Conservation (phyloP, 768 basidiomycete species). For the Psilocybe subaeruginosa region DNA sequence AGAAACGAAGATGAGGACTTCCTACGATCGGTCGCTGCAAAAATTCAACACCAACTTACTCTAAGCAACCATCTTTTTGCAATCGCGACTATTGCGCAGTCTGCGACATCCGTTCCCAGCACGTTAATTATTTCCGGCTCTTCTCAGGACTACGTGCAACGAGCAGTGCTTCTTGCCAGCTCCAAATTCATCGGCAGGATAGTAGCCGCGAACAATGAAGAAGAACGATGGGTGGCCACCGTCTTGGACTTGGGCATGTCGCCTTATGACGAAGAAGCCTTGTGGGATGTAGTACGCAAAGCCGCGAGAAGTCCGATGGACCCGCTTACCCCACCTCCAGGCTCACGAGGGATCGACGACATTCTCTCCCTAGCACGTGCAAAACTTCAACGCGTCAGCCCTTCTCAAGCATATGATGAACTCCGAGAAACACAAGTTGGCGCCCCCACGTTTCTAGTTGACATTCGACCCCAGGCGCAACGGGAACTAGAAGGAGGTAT, state of each 20-base stretch:
- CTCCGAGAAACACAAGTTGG: conserved; percentile 53
- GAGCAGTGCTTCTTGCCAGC: conserved; percentile 63
- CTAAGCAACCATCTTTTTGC: conserved; percentile 54
- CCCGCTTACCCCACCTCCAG: conserved; percentile 64
- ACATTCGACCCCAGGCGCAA: conserved; percentile 71
- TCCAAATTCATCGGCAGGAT: conserved; percentile 75
- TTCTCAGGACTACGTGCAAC: conserved; percentile 58
- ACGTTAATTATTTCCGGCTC: conserved; percentile 64
- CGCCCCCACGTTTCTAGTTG: conserved; percentile 74
- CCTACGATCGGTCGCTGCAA: conserved; percentile 54
- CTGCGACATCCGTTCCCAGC: conserved; percentile 32
- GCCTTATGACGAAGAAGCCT: conserved; percentile 64
- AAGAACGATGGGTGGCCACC: conserved; percentile 41
- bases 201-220: conserved; percentile 33
- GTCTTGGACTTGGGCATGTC: conserved; percentile 58
- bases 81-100: conserved; percentile 50
- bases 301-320: conserved; percentile 60
- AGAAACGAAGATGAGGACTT: conserved; percentile 60
- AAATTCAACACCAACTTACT: conserved; percentile 44
- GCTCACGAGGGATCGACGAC: conserved; percentile 60
- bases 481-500: conserved; percentile 62
- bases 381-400: conserved; percentile 64
- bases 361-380: conserved; percentile 63
- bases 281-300: conserved; percentile 75
- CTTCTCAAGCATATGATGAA: conserved; percentile 62